These are phyloP conservation scores for Chaetoceros muelleri DNA, from an alignment of 108 stramenopile genomes.

Conservation along the genomic window DNA sequence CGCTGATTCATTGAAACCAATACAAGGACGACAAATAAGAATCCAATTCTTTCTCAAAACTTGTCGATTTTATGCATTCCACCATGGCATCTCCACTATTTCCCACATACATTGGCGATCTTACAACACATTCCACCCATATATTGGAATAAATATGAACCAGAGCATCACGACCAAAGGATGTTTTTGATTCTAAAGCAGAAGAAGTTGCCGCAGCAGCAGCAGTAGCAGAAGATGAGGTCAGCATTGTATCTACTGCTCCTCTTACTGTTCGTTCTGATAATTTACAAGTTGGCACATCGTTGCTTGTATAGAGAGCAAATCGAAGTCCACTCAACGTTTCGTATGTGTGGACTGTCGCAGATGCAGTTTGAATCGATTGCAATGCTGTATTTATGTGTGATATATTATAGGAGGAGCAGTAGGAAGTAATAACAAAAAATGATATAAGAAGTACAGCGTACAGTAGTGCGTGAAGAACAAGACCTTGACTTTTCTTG, in stretches of 20 bases:
- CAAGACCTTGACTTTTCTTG: no score
- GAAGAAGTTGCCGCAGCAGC: conserved; percentile 2
- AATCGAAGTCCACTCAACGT: conserved; percentile 70
- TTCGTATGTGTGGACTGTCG: conserved; percentile 73
- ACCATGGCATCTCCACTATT: conserved; percentile 29
- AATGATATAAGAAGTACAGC: no score
- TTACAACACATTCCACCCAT: conserved; percentile 74
- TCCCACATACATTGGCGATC: conserved; percentile 68
- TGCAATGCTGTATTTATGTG: conserved; percentile 21
- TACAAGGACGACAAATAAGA: conserved; percentile 59
- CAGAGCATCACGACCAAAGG: conserved; percentile 40
- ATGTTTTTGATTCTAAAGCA: not conserved
- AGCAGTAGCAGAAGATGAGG: not conserved
- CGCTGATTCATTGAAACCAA: conserved; percentile 72
- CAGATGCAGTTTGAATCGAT: conserved; percentile 67
- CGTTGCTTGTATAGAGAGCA: conserved; percentile 67
- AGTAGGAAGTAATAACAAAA: no score
- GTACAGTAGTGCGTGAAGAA: no score
- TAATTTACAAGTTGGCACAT: conserved; percentile 23
- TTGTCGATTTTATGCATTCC: conserved; percentile 55
- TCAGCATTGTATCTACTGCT: not conserved
- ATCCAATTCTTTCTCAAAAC: conserved; percentile 72
- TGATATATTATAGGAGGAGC: not conserved
- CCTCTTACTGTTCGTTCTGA: conserved; percentile 19
- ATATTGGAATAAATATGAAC: conserved; percentile 77